These are phyloP conservation scores for Sarcocystis neurona DNA, from an alignment of 169 alveolate species.

Conservation along the genomic window DNA sequence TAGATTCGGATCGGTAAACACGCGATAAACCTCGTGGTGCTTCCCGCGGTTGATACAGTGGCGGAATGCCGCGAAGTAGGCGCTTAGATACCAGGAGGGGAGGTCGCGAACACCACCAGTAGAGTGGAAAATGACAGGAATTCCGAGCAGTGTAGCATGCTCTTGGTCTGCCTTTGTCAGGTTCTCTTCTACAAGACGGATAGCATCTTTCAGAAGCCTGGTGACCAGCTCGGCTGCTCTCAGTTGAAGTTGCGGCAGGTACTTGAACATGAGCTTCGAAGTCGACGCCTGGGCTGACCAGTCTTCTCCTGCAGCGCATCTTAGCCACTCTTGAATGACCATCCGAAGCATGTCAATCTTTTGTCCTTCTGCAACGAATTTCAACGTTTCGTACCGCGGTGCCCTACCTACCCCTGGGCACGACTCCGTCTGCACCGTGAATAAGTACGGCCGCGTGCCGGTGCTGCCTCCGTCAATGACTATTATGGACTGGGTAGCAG, in stretches of 20 bases:
- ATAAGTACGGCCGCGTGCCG: conserved; percentile 33
- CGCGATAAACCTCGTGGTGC: neutral
- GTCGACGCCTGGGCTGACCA: conserved; percentile 25
- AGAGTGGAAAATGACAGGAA: conserved; percentile 31
- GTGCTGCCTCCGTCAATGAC: conserved; percentile 57
- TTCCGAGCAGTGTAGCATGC: conserved; percentile 26
- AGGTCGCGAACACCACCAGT: conserved; percentile 45
- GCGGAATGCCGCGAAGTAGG: neutral
- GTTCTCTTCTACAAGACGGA: neutral
- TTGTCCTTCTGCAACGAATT: conserved; percentile 2
- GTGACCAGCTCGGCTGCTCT: neutral
- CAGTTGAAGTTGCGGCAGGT: conserved; percentile 19
- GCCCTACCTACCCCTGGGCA: conserved; percentile 22
- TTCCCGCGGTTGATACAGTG: neutral
- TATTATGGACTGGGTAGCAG: conserved; percentile 1
- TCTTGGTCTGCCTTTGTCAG: neutral
- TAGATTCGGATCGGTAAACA: conserved; percentile 35
- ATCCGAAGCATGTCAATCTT: conserved; percentile 13
- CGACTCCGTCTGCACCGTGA: neutral
- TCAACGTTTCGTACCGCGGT: neutral
- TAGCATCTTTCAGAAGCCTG: neutral
- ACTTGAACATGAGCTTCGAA: neutral
- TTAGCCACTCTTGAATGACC: conserved; percentile 36
- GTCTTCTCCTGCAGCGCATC: conserved; percentile 4
- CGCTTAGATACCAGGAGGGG: conserved; percentile 38